Base-by-base conservation (phyloP, 495 filamentous ascomycete genomes). In the Aspergillus indologenus region DNA sequence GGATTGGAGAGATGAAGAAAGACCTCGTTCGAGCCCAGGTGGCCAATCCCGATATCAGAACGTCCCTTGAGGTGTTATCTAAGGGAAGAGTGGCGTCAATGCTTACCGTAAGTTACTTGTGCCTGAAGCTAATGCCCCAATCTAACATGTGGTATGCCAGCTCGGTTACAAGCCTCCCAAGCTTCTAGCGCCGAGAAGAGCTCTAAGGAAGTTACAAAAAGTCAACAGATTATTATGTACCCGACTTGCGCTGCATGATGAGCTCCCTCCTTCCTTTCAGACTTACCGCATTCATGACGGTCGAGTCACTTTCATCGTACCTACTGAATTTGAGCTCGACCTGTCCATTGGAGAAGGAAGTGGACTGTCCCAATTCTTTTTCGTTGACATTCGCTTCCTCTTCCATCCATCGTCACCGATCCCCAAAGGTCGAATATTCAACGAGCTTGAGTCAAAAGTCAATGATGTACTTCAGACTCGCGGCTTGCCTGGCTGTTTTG, bases 281-380 rank as follows among this genome's bases (percentile, higher is more conserved):
- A 80, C 89, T 48, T 97, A 88, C 66, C 82, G 75, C 7, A 86
- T 98, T 46, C 79, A 79, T 53, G 85, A 87, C 60, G 94, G 95
- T 5, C 83, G 91, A 31, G 92, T 87, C 15, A 97, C 92, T 0
- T 98, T 98, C 69, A 81, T 76, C 29, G 87, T 97, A 6, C 75
- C 82, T 23, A 83, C 82, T 46, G 94, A 97, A 66, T 98, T 96
- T 67, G 95, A 98, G 68, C 82, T 96, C 21, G 94, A 98, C 65
- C 83, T 98, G 57, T 89, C 89, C 0, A 87, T 97, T 57, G 89
- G 87, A 0, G 85, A 91, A 61, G 92, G 96, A 65, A 85, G 92
- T 53, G 83, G 84, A 15, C 74, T 81, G 26, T 88, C 85, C 9
- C 93, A 92, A 67, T 91, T 96, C 67, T 96, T 85, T 73, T 96